Evolutionary conservation across 192 early-diverging fungal species (phyloP).

Genomic region (Geranomyces michiganensis): DNA sequence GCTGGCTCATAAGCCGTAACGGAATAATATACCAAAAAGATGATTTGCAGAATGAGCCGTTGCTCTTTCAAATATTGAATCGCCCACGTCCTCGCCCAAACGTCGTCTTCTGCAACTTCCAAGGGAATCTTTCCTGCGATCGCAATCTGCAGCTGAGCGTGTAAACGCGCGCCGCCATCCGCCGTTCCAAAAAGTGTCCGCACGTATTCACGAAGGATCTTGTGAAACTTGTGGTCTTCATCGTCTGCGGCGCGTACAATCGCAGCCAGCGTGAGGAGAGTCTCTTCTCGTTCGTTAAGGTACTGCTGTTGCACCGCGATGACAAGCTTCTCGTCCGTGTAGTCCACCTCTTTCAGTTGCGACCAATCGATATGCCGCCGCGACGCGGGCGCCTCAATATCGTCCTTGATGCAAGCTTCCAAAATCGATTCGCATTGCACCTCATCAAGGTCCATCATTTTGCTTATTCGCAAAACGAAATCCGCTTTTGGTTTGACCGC

Average conservation of each 20-base stretch:
- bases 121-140: constrained; percentile 21
- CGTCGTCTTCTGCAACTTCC: constrained; percentile 24
- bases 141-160: constrained; percentile 29
- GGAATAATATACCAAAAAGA: constrained; percentile 47
- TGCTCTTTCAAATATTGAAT: constrained; percentile 49
- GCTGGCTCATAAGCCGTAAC: constrained; percentile 6
- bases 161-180: constrained; percentile 16
- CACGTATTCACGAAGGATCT: constrained; percentile 10
- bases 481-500: constrained; percentile 10
- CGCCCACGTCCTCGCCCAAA: constrained; percentile 41
- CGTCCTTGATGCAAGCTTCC: constrained; percentile 33
- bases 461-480: constrained; percentile 35
- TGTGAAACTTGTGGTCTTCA: constrained; percentile 27
- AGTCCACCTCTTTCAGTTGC: constrained; percentile 29
- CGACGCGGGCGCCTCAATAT: constrained; percentile 28
- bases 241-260: constrained; percentile 35
- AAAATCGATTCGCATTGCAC: constrained; percentile 32
- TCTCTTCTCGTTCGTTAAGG: constrained; percentile 35
- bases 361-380: constrained; percentile 34
- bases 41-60: constrained; percentile 39
- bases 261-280: constrained; percentile 32
- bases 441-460: constrained; percentile 33
- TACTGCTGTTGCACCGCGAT: constrained; percentile 32
- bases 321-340: constrained; percentile 33
- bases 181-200: neutral